These are phyloP conservation scores for Pestalotiopsis fici DNA, from an alignment of 2,329 filamentous ascomycete genomes.

Conservation along the genomic window DNA sequence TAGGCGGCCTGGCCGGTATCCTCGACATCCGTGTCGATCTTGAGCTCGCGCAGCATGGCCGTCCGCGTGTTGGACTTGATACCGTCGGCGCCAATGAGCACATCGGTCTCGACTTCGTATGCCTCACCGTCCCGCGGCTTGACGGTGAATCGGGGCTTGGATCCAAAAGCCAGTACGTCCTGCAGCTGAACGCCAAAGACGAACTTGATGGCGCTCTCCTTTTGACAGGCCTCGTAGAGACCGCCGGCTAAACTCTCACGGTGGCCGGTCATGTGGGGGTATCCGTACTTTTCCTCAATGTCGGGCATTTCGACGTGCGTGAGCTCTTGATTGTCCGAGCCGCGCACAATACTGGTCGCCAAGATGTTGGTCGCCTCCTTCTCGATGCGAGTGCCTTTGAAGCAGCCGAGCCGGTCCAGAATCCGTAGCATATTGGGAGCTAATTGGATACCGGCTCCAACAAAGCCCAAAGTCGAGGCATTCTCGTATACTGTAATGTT, in stretches of 20 bases:
- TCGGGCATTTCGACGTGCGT: conserved; percentile 70
- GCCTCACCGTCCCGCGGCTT: conserved; percentile 56
- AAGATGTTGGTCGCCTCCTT: conserved; percentile 70
- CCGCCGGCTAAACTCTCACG: conserved; percentile 70
- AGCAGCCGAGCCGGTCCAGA: conserved; percentile 71
- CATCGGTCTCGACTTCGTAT: conserved; percentile 53
- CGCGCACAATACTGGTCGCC: conserved; percentile 75
- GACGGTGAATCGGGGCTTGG: conserved; percentile 61
- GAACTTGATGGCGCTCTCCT: conserved; percentile 65
- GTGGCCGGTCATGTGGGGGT: conserved; percentile 80
- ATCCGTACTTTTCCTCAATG: conserved; percentile 68
- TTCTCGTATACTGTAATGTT: conserved; percentile 74
- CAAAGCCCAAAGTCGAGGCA: conserved; percentile 74
- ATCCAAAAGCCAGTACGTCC: conserved; percentile 58
- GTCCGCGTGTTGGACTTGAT: conserved; percentile 54
- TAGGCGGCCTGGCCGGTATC: conserved; percentile 79
- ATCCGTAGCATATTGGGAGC: conserved; percentile 82
- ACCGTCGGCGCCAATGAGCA: conserved; percentile 56
- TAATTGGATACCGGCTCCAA: conserved; percentile 83
- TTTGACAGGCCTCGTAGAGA: conserved; percentile 70
- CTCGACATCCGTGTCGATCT: conserved; percentile 55
- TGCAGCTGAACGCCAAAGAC: conserved; percentile 62
- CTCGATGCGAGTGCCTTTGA: conserved; percentile 61
- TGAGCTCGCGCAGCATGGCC: conserved; percentile 55
- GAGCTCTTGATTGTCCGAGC: conserved; percentile 68